A percentile compares a stretch with the other conserved stretches of the same genome.
Conservation (phyloP, 2,329 filamentous ascomycete species). For the Alternaria viburni region DNA sequence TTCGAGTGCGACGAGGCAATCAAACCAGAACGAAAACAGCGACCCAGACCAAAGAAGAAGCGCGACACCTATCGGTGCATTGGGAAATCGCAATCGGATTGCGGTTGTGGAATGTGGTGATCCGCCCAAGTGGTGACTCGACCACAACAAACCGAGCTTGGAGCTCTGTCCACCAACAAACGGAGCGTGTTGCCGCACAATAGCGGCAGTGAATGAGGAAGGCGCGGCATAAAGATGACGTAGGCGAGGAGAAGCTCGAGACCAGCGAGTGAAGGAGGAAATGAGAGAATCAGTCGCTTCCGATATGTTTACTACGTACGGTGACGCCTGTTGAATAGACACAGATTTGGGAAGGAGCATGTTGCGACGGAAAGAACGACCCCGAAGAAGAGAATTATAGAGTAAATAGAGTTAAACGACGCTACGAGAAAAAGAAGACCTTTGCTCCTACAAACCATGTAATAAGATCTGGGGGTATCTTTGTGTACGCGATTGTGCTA, state of each 20-base stretch:
- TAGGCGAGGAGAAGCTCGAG: not conserved
- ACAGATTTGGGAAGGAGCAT: not conserved
- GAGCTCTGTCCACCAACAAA: conserved; percentile 17
- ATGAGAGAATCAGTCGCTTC: not conserved
- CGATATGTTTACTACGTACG: not conserved
- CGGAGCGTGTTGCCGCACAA: conserved; percentile 7
- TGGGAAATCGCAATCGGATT: not conserved
- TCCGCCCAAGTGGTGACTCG: not conserved
- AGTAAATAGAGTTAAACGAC: not conserved
- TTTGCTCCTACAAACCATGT: conserved; percentile 9
- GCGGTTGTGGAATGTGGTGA: not conserved
- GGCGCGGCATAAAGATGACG: conserved; percentile 16
- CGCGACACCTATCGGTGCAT: not conserved
- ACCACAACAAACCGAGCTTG: not conserved
- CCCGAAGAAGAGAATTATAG: not conserved
- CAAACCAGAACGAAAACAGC: not conserved
- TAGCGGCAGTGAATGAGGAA: conserved; percentile 13
- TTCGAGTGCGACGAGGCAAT: not conserved
- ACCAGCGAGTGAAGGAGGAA: not conserved
- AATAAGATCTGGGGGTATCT: conserved; percentile 22
- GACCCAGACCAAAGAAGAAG: not conserved
- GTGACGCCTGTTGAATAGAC: not conserved
- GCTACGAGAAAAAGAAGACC: not conserved
- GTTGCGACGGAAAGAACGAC: not conserved
- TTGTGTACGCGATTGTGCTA: conserved; percentile 11